These are phyloP conservation scores for Hypoxylon sp. DNA, from an alignment of 2,329 filamentous ascomycete species.

Conservation along the genomic window DNA sequence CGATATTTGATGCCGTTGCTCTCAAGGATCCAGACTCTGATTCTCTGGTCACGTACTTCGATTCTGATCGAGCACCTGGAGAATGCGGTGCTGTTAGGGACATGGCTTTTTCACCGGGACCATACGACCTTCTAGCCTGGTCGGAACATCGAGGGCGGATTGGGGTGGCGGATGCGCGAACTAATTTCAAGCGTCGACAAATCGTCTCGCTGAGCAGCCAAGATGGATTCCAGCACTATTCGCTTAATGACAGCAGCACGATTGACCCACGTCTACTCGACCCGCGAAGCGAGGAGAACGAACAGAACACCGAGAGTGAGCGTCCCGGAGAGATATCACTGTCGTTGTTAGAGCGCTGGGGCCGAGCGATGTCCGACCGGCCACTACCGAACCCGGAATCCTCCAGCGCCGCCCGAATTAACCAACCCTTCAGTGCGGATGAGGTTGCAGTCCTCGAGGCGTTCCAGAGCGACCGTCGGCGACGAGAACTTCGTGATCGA, in stretches of 20 bases:
- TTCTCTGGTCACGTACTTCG: slow-evolving; percentile 81
- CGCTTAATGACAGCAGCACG: slow-evolving; percentile 69
- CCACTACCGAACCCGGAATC: slow-evolving; percentile 53
- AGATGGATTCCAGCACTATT: slow-evolving; percentile 69
- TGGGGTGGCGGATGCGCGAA: slow-evolving; percentile 80
- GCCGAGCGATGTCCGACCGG: slow-evolving; percentile 46
- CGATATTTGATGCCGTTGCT: slow-evolving; percentile 74
- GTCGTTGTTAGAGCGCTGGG: slow-evolving; percentile 57
- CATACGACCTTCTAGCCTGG: slow-evolving; percentile 93
- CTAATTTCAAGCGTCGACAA: slow-evolving; percentile 77
- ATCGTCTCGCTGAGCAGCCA: slow-evolving; percentile 75
- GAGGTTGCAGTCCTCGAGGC: slow-evolving; percentile 72
- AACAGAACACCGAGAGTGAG: slow-evolving; percentile 57
- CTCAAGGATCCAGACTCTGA: slow-evolving; percentile 64
- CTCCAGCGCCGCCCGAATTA: slow-evolving; percentile 59
- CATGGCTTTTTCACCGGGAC: slow-evolving; percentile 92
- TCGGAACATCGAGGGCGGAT: slow-evolving; percentile 87
- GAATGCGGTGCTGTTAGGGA: slow-evolving; percentile 85
- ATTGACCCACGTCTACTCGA: slow-evolving; percentile 69
- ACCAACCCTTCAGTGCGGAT: slow-evolving; percentile 67
- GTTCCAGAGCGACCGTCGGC: slow-evolving; percentile 67
- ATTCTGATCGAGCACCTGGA: slow-evolving; percentile 80
- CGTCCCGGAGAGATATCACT: slow-evolving; percentile 54
- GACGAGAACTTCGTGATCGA: slow-evolving; percentile 51
- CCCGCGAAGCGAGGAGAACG: slow-evolving; percentile 60